These are phyloP conservation scores for Hortiboletus campestris DNA, from an alignment of 768 basidiomycete species.

Conservation along the genomic window DNA sequence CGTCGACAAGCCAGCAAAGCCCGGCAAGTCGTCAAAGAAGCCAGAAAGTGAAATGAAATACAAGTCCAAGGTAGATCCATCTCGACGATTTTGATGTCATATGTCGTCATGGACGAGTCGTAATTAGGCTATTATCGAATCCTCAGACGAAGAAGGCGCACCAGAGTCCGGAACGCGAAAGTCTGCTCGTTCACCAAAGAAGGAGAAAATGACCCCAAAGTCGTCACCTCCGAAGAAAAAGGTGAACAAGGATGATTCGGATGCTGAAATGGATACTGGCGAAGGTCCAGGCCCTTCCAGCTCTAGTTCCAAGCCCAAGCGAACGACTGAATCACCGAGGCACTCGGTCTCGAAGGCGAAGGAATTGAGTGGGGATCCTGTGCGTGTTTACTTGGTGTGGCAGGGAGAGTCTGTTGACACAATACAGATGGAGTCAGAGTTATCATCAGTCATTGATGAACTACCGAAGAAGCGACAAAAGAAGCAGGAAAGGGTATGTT, in stretches of 20 bases:
- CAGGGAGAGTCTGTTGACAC: conserved; percentile 23
- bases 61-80: conserved; percentile 27
- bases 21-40: conserved; percentile 11
- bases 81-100: not conserved
- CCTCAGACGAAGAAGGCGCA: conserved; percentile 27
- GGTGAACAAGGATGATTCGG: conserved; percentile 3
- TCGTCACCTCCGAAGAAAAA: conserved; percentile 10
- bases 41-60: conserved; percentile 18
- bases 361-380: conserved; percentile 14
- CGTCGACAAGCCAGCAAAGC: conserved; percentile 10
- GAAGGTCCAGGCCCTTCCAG: conserved; percentile 12
- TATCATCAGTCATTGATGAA: conserved; percentile 61
- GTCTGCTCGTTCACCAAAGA: conserved; percentile 7
- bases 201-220: not conserved
- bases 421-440: conserved; percentile 41
- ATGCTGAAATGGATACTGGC: conserved; percentile 9
- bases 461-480: conserved; percentile 48
- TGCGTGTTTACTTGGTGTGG: conserved; percentile 9
- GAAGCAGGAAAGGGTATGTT: conserved; percentile 37
- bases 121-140: conserved; percentile 26
- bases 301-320: conserved; percentile 5
- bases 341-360: conserved; percentile 4
- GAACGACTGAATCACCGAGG: conserved; percentile 1
- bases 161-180: conserved; percentile 3
- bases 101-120: not conserved